phyloP scores from a whole-genome alignment of 306 rosid genomes.

The Trichosanthes cucumerina region DNA sequence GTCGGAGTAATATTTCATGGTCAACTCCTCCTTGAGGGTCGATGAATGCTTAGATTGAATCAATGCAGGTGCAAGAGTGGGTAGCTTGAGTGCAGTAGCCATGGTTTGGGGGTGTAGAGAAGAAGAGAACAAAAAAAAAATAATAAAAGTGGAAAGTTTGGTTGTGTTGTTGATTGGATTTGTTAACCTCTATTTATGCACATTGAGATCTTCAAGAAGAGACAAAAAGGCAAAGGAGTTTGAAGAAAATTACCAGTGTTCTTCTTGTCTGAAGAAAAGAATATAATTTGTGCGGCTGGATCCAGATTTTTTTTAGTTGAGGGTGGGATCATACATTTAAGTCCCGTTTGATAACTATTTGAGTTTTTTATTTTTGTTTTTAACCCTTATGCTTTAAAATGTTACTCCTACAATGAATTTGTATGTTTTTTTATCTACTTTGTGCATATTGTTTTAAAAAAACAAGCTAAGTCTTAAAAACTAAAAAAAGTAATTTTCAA shows the following conservation, averaged over 20 bases:
- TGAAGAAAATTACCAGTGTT: not conserved
- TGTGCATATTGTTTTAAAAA: too few relatives aligned
- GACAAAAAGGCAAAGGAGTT: not conserved
- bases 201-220: not conserved
- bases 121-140: not conserved
- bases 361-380: too few relatives aligned
- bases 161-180: not conserved
- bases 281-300: not conserved
- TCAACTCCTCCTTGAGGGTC: not conserved
- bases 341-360: too few relatives aligned
- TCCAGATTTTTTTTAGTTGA: not conserved
- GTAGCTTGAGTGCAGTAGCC: not conserved
- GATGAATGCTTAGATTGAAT: not conserved
- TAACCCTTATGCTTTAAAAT: too few relatives aligned
- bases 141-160: not conserved
- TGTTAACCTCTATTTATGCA: not conserved
- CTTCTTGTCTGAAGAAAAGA: not conserved
- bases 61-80: not conserved
- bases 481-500: too few relatives aligned
- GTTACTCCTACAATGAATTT: too few relatives aligned
- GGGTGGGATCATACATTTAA: too few relatives aligned
- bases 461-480: too few relatives aligned
- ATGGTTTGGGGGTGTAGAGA: not conserved
- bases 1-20: not conserved
- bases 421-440: too few relatives aligned